Conservation (phyloP, 805 yeast genomes). For the Cephaloascus fragrans region DNA sequence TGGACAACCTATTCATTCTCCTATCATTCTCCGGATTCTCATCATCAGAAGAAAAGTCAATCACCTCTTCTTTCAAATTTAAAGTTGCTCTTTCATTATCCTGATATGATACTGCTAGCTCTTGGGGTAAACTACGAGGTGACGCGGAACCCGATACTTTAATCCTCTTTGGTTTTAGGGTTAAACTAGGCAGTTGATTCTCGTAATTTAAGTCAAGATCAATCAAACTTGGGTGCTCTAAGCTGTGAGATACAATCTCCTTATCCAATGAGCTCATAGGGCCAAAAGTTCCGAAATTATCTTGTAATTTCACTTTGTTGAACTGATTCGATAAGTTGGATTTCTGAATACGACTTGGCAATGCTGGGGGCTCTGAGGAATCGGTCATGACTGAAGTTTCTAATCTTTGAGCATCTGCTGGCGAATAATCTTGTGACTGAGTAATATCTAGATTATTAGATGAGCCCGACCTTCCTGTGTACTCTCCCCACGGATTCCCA, state of each 20-base stretch:
- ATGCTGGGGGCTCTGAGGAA: background rate
- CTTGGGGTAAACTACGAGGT: slow-evolving; percentile 2
- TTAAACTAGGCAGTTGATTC: slow-evolving; percentile 6
- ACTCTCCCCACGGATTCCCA: slow-evolving; percentile 27
- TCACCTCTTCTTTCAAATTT: slow-evolving; percentile 29
- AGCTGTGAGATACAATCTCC: background rate
- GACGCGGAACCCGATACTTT: background rate
- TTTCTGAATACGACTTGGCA: background rate
- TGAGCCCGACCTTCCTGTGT: slow-evolving; percentile 4
- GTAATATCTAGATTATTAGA: background rate
- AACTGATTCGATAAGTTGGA: background rate
- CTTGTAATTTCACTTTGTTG: background rate
- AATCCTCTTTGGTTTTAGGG: slow-evolving; percentile 5
- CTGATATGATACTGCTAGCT: background rate
- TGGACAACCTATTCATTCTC: slow-evolving; percentile 27
- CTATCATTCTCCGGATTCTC: slow-evolving; percentile 26
- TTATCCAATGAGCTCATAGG: slow-evolving; percentile 10
- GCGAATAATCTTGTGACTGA: background rate
- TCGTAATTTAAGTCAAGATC: slow-evolving; percentile 25
- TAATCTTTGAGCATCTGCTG: background rate
- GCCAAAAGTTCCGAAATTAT: slow-evolving; percentile 13
- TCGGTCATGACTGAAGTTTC: background rate
- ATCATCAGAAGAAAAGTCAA: slow-evolving; percentile 36
- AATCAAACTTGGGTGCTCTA: slow-evolving; percentile 13
- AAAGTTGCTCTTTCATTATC: slow-evolving; percentile 8